These are phyloP conservation scores for Quercus robur DNA, from an alignment of 306 rosid species.

Conservation along the genomic window DNA sequence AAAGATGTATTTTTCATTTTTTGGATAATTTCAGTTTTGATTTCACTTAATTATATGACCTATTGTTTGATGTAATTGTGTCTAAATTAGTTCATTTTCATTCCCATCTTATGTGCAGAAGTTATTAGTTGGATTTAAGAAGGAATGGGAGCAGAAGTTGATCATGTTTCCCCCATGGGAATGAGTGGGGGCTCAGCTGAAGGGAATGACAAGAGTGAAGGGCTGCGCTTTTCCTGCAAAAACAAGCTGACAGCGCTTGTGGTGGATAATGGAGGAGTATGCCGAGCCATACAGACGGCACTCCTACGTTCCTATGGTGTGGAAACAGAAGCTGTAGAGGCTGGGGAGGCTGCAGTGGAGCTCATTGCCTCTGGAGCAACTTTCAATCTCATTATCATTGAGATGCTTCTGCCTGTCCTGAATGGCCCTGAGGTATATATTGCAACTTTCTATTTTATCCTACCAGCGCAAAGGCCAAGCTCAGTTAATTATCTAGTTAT, in stretches of 20 bases:
- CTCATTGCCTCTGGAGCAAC: conserved; percentile 6
- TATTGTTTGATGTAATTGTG: not conserved
- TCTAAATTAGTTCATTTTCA: not conserved
- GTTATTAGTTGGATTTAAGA: not conserved
- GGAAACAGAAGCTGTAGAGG: conserved; percentile 2
- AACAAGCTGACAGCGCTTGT: too few relatives aligned
- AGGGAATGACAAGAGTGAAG: not conserved
- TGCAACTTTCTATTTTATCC: not conserved
- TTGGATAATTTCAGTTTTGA: not conserved
- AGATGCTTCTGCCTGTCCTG: not conserved
- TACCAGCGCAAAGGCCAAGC: not conserved
- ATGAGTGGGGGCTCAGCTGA: not conserved
- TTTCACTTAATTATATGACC: not conserved
- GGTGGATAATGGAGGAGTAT: conserved; percentile 3
- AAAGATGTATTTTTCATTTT: not conserved
- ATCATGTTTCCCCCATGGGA: not conserved
- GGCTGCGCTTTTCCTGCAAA: not conserved
- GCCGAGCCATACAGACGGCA: not conserved
- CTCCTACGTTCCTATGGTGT: not conserved
- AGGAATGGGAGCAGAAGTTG: not conserved
- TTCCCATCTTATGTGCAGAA: not conserved
- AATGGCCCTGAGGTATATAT: conserved; percentile 4
- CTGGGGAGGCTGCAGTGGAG: conserved; percentile 15
- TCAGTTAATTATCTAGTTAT: not conserved
- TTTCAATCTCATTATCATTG: conserved; percentile 17